phyloP scores from a whole-genome alignment of 805 yeast species.

The Wickerhamomyces queroliae region DNA sequence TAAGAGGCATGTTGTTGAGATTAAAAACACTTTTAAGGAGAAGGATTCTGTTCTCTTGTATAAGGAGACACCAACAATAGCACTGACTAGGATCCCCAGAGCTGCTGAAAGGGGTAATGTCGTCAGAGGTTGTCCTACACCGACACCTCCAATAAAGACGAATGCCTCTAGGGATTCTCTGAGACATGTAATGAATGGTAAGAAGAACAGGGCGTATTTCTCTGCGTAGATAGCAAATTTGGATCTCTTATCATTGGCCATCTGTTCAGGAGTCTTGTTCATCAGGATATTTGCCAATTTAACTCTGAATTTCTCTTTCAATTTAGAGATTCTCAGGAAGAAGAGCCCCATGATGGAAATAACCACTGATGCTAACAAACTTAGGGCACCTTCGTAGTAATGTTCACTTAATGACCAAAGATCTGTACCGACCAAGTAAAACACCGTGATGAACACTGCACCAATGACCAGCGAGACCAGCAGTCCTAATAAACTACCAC shows the following conservation, averaged over 20 bases:
- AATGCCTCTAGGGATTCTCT: conserved; percentile 92
- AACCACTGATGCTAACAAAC: conserved; percentile 69
- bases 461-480: conserved; percentile 69
- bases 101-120: conserved; percentile 62
- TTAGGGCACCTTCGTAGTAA: conserved; percentile 82
- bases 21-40: conserved; percentile 68
- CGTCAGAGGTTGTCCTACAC: conserved; percentile 61
- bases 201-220: conserved; percentile 63
- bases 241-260: conserved; percentile 14
- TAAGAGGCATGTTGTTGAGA: conserved; percentile 71
- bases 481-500: conserved; percentile 74
- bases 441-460: conserved; percentile 57
- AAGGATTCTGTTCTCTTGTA: conserved; percentile 77
- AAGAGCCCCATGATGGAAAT: conserved; percentile 87
- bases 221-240: conserved; percentile 35
- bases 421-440: conserved; percentile 76
- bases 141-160: conserved; percentile 86
- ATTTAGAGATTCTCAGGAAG: conserved; percentile 69
- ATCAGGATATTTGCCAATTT: conserved; percentile 43
- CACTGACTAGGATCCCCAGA: conserved; percentile 54
- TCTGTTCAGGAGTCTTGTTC: conserved; percentile 21
- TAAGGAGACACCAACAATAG: conserved; percentile 56
- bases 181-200: conserved; percentile 81
- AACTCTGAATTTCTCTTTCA: conserved; percentile 77
- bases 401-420: conserved; percentile 86